Percentiles rank a stretch among this genome's conserved stretches.
phyloP scores from a whole-genome alignment of 768 basidiomycete species.

The Tylopilus sp. region DNA sequence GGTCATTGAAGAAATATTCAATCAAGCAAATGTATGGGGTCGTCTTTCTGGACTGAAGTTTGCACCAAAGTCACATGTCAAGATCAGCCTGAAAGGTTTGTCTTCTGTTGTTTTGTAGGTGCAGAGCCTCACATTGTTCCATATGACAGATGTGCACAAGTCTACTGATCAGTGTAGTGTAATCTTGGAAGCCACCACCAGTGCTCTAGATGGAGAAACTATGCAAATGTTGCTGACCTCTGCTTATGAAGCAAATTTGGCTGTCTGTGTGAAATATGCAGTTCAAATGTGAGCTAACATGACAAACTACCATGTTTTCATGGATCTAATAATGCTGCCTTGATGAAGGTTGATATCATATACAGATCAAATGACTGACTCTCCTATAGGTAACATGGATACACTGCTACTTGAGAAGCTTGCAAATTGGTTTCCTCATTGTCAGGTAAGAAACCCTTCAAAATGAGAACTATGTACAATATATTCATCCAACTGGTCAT shows the following conservation, averaged over 20 bases:
- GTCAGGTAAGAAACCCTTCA: background rate
- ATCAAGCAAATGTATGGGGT: background rate
- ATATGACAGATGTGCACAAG: background rate
- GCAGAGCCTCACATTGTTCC: background rate
- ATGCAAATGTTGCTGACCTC: background rate
- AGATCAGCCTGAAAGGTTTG: background rate
- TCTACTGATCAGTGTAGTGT: background rate
- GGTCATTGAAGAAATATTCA: background rate
- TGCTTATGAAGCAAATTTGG: background rate
- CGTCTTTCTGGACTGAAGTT: background rate
- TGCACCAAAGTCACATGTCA: background rate
- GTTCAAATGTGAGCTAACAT: background rate
- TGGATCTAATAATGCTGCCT: background rate
- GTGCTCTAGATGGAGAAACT: background rate
- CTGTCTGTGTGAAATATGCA: background rate
- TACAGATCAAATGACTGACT: background rate
- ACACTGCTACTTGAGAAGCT: background rate
- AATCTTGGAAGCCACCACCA: background rate
- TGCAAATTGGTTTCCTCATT: background rate
- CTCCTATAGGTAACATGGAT: background rate
- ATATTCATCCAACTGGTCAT: too few relatives aligned
- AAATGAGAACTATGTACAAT: too few relatives aligned
- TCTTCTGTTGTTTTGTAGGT: background rate
- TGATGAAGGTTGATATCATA: background rate
- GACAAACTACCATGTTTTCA: background rate